Base-by-base conservation (phyloP, 164 flowering plant genomes). In the Liquidambar formosana region DNA sequence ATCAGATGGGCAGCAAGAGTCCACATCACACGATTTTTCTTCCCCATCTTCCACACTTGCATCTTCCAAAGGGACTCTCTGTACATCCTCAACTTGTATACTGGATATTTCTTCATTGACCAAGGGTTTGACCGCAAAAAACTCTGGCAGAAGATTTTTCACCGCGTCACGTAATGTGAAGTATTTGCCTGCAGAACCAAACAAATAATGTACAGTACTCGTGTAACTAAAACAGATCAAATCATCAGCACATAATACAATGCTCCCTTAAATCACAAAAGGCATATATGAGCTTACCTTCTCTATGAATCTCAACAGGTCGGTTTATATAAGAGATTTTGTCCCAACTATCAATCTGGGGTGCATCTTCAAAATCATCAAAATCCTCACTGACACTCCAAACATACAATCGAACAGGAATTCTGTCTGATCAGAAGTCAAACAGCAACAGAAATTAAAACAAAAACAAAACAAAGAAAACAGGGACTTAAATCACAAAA, bases 361-460 rank as follows among this genome's bases (percentile, higher is more conserved):
- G 83, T 61, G 79, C 82, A 80, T 87, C 93, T 80, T 81, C 94
- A 46, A 90, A 69, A 54, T 92, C 92, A 63, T 86, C 87, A 72
- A 83, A 69, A 71, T 85, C 85, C 68, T 89, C 83, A 25, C 47
- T 73, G 43, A 90, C 64, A 70, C 47, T 78, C 84, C 89, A 66
- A 66, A 89, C 76, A 67, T 93, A 96, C 80, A 93, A 80, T 26
- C 99, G 87, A 67, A 96, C 90, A 28, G 99, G 98, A 82, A 92
- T 73, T 79, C 91, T 86, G 80, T 87, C 99, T 96, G 86, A 70
- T 57, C 71, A 83, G 27, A 68, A 49, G 52, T 57, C 77, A 70
- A 41, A 62, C 45, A 67, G 51, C 53, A 59, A 70, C 71, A 73
- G 38, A n/a, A 52, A 13, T 51, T 19, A 67, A 58, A 21, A 44